These are phyloP conservation scores for Binderoboletus segoi DNA, from an alignment of 1,284 basidiomycete species.

Conservation along the genomic window DNA sequence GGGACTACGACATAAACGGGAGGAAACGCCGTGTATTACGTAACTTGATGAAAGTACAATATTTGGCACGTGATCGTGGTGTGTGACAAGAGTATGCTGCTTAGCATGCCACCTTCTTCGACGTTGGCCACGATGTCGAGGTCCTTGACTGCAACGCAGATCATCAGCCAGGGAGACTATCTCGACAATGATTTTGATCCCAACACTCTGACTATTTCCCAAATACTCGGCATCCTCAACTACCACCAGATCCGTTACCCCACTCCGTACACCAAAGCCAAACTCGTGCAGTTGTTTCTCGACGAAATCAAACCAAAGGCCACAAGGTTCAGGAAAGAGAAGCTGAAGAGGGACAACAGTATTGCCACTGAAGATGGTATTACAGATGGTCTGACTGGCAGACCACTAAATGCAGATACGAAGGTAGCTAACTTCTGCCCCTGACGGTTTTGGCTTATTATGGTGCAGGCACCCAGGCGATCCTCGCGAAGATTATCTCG, in stretches of 20 bases:
- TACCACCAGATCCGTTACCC: conserved; percentile 82
- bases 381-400: conserved; percentile 73
- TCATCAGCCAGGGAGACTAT: conserved; percentile 77
- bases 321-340: conserved; percentile 64
- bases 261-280: conserved; percentile 82
- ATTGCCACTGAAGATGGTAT: conserved; percentile 80
- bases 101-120: too few species aligned
- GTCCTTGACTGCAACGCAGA: conserved; percentile 64
- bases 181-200: conserved; percentile 87
- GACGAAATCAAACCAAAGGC: conserved; percentile 70
- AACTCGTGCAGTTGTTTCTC: conserved; percentile 82
- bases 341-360: conserved; percentile 66
- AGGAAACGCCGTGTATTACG: too few species aligned
- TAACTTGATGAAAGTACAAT: conserved; percentile 1
- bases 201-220: conserved; percentile 73
- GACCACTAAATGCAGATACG: conserved; percentile 50
- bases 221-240: conserved; percentile 79
- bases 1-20: too few species aligned
- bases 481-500: conserved; percentile 53
- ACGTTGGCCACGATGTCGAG: conserved; percentile 57
- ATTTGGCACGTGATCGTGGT: conserved; percentile 24
- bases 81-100: too few species aligned
- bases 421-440: conserved; percentile 41
- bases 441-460: conserved; percentile 15
- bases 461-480: conserved; percentile 33